Evolutionary conservation across 2,329 filamentous ascomycete genomes (phyloP).

Genomic region (Zasmidium citrigriseum): DNA sequence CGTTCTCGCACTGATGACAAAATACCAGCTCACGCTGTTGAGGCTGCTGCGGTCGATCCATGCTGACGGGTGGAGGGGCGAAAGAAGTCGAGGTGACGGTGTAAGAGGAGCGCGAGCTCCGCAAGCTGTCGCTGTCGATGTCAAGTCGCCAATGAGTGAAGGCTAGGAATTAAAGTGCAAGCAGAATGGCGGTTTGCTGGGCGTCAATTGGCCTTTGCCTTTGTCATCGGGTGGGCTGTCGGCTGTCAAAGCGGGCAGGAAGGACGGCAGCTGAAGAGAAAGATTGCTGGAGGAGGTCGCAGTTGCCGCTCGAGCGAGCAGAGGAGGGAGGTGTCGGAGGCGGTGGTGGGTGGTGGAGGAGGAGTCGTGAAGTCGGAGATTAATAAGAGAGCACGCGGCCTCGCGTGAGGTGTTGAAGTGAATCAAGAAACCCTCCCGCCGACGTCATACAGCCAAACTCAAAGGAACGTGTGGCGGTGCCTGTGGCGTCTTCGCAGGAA

Average conservation of each 20-base stretch:
- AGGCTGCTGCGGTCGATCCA: conserved; percentile 18
- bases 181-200: not conserved
- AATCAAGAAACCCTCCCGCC: not conserved
- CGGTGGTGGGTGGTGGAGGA: not conserved
- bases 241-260: not conserved
- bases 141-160: not conserved
- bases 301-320: not conserved
- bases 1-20: conserved; percentile 77
- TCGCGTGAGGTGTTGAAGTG: conserved; percentile 3
- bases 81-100: not conserved
- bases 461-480: not conserved
- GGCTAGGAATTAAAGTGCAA: not conserved
- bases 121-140: not conserved
- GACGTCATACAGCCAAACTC: not conserved
- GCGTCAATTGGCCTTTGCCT: not conserved
- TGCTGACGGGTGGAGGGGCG: conserved; percentile 3
- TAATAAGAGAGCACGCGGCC: not conserved
- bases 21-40: conserved; percentile 69
- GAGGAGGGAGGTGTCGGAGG: not conserved
- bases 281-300: not conserved
- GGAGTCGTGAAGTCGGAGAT: not conserved
- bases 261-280: too few species aligned
- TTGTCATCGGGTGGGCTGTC: not conserved
- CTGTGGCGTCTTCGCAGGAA: not conserved
- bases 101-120: conserved; percentile 19